Evolutionary conservation across 2,329 filamentous ascomycete genomes (phyloP).

Genomic region (Tolypocladium ophioglossoides): DNA sequence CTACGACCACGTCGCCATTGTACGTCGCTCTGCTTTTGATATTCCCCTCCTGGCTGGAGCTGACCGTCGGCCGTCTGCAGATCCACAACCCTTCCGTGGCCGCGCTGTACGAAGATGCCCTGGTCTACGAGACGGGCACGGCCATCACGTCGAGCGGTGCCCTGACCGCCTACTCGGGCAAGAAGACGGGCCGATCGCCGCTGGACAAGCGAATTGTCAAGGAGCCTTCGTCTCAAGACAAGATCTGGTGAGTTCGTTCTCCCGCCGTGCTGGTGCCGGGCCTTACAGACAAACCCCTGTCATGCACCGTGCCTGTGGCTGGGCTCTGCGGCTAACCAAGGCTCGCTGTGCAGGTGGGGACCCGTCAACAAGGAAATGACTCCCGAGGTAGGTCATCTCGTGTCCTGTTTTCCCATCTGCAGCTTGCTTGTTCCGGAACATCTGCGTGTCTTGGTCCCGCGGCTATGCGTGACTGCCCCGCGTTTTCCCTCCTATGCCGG

Average conservation of each 20-base stretch:
- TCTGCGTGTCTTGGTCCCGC: neutral
- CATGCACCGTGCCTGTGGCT: neutral
- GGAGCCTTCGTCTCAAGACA: constrained; percentile 77
- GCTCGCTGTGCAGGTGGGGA: constrained; percentile 54
- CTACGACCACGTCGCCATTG: constrained; percentile 96
- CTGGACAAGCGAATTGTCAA: constrained; percentile 96
- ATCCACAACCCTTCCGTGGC: constrained; percentile 90
- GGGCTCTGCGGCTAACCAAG: constrained; percentile 15
- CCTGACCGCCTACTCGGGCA: constrained; percentile 92
- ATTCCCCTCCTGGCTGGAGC: neutral
- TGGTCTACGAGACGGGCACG: constrained; percentile 89
- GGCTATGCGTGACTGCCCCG: neutral
- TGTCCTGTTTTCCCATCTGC: neutral
- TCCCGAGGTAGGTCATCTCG: constrained; percentile 59
- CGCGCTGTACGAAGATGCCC: constrained; percentile 95
- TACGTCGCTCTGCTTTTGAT: constrained; percentile 34
- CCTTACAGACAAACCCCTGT: neutral
- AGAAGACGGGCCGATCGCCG: constrained; percentile 94
- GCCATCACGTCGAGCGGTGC: constrained; percentile 95
- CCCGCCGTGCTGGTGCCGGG: neutral
- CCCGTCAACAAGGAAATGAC: constrained; percentile 99
- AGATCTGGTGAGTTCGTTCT: constrained; percentile 59
- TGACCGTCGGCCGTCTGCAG: constrained; percentile 24
- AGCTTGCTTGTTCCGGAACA: neutral
- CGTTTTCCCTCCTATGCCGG: neutral